Base-by-base conservation (phyloP, 495 filamentous ascomycete genomes). In the Penicillium cinerascens region DNA sequence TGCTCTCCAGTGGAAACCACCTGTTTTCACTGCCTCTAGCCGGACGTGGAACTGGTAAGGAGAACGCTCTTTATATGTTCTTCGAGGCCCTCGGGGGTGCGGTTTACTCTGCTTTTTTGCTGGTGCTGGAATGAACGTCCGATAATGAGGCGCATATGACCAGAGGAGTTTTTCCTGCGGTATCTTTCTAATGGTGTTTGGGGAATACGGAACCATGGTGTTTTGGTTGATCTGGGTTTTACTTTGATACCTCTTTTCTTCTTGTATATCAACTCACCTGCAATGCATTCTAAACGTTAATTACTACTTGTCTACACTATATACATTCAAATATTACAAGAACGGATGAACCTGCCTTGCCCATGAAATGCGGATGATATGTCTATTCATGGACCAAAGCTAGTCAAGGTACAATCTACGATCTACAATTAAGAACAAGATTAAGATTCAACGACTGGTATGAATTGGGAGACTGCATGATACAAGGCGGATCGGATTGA, bases 31-130 rank as follows among this genome's bases (percentile, higher is more conserved):
- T 33, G 92, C 92, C 4, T 85, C 86, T 20, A 86, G 80, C 46
- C 77, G 93, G 58, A 97, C 92, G 22, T 98, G 93, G 93, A 96
- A 91, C 58, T 98, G 93, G 93, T 98, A 47, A 67, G 35, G 33
- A 11, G 29, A 21, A n/a, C 18, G 27, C 26, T 76, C n/a, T n/a
- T n/a, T 61, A 49, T 36, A 2, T 44, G 13, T 10, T 20, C 40
- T 40, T 16, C 15, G 42, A 35, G 6, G 20, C 25, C 36, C 9
- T 4, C 2, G 33, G 18, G 17, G 29, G 22, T 35, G 49, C 11
- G 11, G 16, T 13, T 36, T 35, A 35, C n/a, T 27, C 17, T 55
- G 18, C 8, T 33, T 33, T 1, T 33, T 33, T 33, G 1, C 29
- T 10, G 7, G 7, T 29, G 26, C 11, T 33, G 29, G 11, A 10